Evolutionary conservation across 2,329 filamentous ascomycete species (phyloP), one percentile per base, ranked within the genome.

Genomic region (Alternaria alternata): DNA sequence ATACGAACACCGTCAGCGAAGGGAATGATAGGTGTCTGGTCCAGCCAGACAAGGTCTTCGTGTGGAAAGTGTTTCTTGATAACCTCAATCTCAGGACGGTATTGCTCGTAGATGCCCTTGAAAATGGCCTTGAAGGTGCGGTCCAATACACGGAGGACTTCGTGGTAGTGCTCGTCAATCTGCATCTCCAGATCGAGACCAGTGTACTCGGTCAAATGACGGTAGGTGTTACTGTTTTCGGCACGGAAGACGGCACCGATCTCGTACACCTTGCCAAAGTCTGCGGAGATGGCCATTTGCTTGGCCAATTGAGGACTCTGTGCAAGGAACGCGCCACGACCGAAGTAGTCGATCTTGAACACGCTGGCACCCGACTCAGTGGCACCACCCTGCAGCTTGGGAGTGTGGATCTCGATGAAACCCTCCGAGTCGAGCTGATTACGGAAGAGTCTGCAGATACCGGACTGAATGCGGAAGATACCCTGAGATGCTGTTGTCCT

Each of bases 171-270:
- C 69, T 91, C 88, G 51, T 93, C 90, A 64, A 97, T 92, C 3
- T 89, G 86, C 94, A 97, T 97, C 75, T 97, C 94, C 18, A 97
- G 79, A 84, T 97, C 94, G 30, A 97, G 84, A 56, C 94, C 94
- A 5, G 93, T 97, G 76, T 96, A 97, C 77, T 97, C 94, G 0
- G 94, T 97, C 83, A 97, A 84, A 77, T 97, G 94, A 38, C 94
- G 89, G 73, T 97, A 94, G 0, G 94, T 97, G 78, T 97, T 97
- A 74, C 92, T 96, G 81, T 97, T 96, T 77, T 97, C 94, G 0
- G 94, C 94, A 68, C 94, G 89, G 84, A 97, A 97, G 7, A 97
- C 93, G 2, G 92, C 89, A 16, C 92, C 92, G 65, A 95, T 89
- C 76, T 97, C 94, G 72, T 94, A 97, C 7, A 97, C 94, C 51